A percentile compares a stretch with the other conserved stretches of the same genome.
Evolutionary conservation across 2,329 filamentous ascomycete species (phyloP).

Genomic region (Phyllosticta paracitricarpa): DNA sequence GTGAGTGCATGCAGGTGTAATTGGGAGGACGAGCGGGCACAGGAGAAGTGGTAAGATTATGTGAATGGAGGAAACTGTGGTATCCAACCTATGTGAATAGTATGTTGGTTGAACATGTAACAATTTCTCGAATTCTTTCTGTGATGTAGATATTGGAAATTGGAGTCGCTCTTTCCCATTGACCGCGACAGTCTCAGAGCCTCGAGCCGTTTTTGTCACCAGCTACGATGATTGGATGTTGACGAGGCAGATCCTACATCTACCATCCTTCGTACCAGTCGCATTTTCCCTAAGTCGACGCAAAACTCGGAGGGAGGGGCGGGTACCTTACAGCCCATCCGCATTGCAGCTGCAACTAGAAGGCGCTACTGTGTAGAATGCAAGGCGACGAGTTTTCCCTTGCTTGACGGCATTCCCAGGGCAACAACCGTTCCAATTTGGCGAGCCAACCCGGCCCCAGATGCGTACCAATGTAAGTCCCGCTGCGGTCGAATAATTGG

Average conservation of each 20-base stretch:
- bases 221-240: not conserved
- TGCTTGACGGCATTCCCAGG: not conserved
- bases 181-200: not conserved
- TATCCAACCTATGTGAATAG: no score
- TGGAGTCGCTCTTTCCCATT: not conserved
- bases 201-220: not conserved
- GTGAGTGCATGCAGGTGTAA: no score
- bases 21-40: no score
- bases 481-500: no score
- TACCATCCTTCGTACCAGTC: not conserved
- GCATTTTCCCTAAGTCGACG: not conserved
- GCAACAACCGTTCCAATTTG: not conserved
- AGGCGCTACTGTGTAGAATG: not conserved
- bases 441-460: not conserved
- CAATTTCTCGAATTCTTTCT: no score
- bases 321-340: not conserved
- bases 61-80: no score
- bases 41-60: no score
- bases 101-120: no score
- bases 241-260: not conserved
- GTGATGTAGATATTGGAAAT: no score
- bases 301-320: not conserved
- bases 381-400: not conserved
- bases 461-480: no score
- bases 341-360: not conserved